Conservation (phyloP, 1,139 yeast species). For the Geotrichum restrictum region DNA sequence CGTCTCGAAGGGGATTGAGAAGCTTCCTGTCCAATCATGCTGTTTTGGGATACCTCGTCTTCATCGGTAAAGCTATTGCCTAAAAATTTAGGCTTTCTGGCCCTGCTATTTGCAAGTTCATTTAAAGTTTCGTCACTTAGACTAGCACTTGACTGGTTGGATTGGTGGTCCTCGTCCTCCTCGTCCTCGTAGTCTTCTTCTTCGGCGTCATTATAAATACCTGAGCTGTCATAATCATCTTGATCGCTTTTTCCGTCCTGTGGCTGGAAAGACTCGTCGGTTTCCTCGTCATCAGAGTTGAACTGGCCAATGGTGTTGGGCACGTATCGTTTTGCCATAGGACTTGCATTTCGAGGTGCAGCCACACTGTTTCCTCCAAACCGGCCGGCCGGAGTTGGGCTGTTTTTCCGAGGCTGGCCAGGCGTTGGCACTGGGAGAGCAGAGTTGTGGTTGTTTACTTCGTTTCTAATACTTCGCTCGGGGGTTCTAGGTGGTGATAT, state of each 20-base stretch:
- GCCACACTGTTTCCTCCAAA: neutral
- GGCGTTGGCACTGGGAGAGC: conserved; percentile 92
- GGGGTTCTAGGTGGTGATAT: conserved; percentile 58
- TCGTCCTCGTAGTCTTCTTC: neutral
- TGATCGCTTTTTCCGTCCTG: neutral
- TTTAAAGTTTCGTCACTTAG: neutral
- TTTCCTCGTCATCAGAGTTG: conserved; percentile 15
- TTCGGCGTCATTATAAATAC: neutral
- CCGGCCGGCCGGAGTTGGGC: conserved; percentile 28
- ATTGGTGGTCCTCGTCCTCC: too few relatives aligned
- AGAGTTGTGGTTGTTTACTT: conserved; percentile 58
- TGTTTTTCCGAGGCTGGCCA: conserved; percentile 84
- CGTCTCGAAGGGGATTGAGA: neutral
- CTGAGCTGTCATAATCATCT: neutral
- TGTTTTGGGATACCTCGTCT: neutral
- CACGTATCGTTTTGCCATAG: conserved; percentile 13
- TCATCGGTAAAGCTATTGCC: neutral
- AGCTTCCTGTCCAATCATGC: too few relatives aligned
- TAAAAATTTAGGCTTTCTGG: too few relatives aligned
- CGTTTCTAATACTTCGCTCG: conserved; percentile 69
- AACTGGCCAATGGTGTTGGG: conserved; percentile 4
- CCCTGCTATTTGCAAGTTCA: neutral
- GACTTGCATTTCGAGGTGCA: neutral
- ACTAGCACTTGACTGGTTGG: too few relatives aligned
- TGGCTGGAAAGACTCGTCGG: neutral